Percentiles rank a stretch among this genome's conserved stretches.
Evolutionary conservation across 1,139 yeast genomes (phyloP).

Genomic region (Eremothecium coryli): DNA sequence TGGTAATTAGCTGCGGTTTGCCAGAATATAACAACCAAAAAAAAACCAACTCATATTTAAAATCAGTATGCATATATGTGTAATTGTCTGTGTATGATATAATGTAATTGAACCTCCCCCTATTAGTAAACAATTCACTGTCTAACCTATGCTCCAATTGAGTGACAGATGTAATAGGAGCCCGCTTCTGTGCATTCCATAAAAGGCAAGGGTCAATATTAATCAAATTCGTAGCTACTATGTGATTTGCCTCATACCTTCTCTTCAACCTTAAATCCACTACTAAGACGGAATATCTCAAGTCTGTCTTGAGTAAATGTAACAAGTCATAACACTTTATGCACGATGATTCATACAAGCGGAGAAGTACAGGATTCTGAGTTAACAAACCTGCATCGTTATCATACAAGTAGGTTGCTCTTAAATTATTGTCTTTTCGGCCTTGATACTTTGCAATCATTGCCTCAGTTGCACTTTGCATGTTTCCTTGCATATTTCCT

Average conservation of each 20-base stretch:
- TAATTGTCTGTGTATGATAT: conserved; percentile 42
- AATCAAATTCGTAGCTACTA: conserved; percentile 40
- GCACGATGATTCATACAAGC: conserved; percentile 6
- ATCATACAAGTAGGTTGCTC: not conserved
- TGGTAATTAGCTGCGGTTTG: conserved; percentile 20
- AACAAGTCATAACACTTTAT: conserved; percentile 17
- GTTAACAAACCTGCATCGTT: not conserved
- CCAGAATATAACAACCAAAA: conserved; percentile 20
- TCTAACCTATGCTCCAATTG: conserved; percentile 37
- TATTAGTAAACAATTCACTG: conserved; percentile 34
- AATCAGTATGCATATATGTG: conserved; percentile 30
- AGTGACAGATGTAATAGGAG: conserved; percentile 31
- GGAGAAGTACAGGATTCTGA: not conserved
- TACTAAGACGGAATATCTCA: conserved; percentile 32
- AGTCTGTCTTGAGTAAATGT: conserved; percentile 6
- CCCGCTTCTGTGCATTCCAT: conserved; percentile 21
- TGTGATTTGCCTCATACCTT: conserved; percentile 45
- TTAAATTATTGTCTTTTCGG: no score
- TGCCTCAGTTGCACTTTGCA: not conserved
- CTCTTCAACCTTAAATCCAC: conserved; percentile 49
- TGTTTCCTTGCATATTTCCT: not conserved
- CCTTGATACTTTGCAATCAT: no score
- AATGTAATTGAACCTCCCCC: conserved; percentile 44
- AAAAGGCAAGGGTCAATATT: conserved; percentile 51
- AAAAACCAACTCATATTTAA: conserved; percentile 28